Conservation (phyloP, 768 basidiomycete genomes). For the Chalciporus piperatus region DNA sequence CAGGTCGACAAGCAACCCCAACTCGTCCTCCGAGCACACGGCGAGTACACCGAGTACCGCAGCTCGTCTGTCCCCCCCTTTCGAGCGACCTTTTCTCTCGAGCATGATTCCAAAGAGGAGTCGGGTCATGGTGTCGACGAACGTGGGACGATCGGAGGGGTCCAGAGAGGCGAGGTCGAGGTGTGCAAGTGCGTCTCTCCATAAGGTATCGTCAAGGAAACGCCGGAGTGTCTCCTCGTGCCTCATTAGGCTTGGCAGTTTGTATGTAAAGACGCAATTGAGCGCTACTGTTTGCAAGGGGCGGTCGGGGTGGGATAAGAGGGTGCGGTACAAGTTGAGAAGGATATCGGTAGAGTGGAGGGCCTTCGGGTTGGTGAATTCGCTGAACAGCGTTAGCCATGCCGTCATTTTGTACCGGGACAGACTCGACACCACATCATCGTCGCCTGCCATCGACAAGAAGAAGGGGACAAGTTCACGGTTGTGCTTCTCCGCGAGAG, state of each 20-base stretch:
- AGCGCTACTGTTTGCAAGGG: constrained; percentile 73
- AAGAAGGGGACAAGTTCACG: constrained; percentile 87
- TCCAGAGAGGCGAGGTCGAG: constrained; percentile 65
- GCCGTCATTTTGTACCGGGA: constrained; percentile 60
- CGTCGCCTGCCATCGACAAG: constrained; percentile 43
- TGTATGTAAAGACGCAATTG: constrained; percentile 80
- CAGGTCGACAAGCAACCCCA: constrained; percentile 75
- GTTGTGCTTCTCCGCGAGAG: constrained; percentile 82
- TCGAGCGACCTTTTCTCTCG: constrained; percentile 67
- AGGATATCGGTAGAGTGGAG: constrained; percentile 67
- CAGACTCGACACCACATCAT: constrained; percentile 38
- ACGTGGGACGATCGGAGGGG: constrained; percentile 53
- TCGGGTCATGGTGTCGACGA: constrained; percentile 69
- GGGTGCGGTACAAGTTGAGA: constrained; percentile 60
- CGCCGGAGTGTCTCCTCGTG: constrained; percentile 64
- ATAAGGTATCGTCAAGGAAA: constrained; percentile 81
- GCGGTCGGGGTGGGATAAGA: constrained; percentile 84
- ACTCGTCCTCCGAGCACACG: constrained; percentile 69
- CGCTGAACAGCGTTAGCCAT: constrained; percentile 86
- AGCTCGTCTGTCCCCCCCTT: constrained; percentile 63
- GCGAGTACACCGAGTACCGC: constrained; percentile 73
- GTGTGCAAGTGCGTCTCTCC: constrained; percentile 82
- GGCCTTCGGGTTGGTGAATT: constrained; percentile 92
- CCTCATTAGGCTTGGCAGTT: constrained; percentile 50
- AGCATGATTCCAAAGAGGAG: constrained; percentile 87